Percentiles rank a stretch among this genome's conserved stretches.
phyloP scores from a whole-genome alignment of 169 alveolate genomes.

The Eimeria acervulina region DNA sequence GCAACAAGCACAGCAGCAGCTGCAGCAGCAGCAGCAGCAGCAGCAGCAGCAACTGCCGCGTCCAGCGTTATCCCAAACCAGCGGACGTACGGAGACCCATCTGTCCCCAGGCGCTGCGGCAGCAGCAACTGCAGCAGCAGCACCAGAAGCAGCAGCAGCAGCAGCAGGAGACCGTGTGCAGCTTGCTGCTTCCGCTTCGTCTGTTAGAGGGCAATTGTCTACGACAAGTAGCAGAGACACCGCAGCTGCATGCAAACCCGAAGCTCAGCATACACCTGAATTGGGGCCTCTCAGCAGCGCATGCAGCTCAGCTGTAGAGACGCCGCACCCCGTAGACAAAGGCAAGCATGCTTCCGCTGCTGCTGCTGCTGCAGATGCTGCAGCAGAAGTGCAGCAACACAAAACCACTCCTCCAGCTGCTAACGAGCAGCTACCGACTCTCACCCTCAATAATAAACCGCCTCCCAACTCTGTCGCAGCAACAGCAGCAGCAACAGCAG shows the following conservation, averaged over 20 bases:
- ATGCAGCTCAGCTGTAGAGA: background rate
- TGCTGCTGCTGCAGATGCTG: background rate
- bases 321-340: background rate
- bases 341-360: background rate
- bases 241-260: too few species aligned
- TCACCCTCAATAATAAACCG: background rate
- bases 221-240: too few species aligned
- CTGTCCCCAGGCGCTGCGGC: background rate
- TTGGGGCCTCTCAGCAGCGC: background rate
- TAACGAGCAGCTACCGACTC: background rate
- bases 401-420: background rate
- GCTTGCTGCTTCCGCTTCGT: too few species aligned
- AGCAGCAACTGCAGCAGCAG: background rate
- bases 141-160: background rate
- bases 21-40: background rate
- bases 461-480: background rate
- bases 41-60: background rate
- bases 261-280: background rate
- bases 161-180: too few species aligned
- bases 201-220: too few species aligned
- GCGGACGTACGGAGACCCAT: background rate
- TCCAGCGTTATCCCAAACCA: background rate
- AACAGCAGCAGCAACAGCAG: background rate
- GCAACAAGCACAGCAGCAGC: background rate
- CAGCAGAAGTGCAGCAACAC: background rate